Conservation (phyloP, 768 basidiomycete genomes). For the Boletales sp. region DNA sequence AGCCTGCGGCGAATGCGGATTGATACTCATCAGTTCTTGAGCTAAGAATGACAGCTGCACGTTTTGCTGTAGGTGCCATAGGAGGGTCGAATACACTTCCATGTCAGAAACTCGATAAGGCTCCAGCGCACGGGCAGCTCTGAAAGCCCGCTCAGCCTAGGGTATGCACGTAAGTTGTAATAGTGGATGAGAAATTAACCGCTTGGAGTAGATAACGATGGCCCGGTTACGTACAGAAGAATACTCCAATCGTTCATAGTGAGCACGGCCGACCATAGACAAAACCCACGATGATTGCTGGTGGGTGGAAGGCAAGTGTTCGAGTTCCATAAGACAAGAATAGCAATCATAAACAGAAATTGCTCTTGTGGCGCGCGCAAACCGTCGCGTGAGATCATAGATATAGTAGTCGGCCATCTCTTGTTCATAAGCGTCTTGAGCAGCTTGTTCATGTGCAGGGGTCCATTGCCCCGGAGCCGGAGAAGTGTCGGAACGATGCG, state of each 20-base stretch:
- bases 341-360: conserved; percentile 75
- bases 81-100: conserved; percentile 93
- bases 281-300: conserved; percentile 75
- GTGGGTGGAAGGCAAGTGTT: conserved; percentile 68
- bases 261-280: conserved; percentile 79
- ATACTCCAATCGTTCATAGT: conserved; percentile 90
- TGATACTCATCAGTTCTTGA: conserved; percentile 84
- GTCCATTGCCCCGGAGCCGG: conserved; percentile 63
- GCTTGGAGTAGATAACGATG: conserved; percentile 5
- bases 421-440: conserved; percentile 66
- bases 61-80: conserved; percentile 90
- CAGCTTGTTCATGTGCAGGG: conserved; percentile 62
- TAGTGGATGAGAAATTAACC: conserved; percentile 13
- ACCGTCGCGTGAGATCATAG: conserved; percentile 75
- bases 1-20: conserved; percentile 78
- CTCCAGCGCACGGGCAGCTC: conserved; percentile 72
- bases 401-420: conserved; percentile 81
- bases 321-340: conserved; percentile 71
- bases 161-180: conserved; percentile 17
- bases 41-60: conserved; percentile 89
- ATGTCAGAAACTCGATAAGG: conserved; percentile 91
- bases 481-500: conserved; percentile 62
- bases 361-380: conserved; percentile 75
- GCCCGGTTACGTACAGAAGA: conserved; percentile 59
- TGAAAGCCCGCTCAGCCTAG: conserved; percentile 90